phyloP scores from a whole-genome alignment of 2,329 filamentous ascomycete species.

The Metarhizium humberi region DNA sequence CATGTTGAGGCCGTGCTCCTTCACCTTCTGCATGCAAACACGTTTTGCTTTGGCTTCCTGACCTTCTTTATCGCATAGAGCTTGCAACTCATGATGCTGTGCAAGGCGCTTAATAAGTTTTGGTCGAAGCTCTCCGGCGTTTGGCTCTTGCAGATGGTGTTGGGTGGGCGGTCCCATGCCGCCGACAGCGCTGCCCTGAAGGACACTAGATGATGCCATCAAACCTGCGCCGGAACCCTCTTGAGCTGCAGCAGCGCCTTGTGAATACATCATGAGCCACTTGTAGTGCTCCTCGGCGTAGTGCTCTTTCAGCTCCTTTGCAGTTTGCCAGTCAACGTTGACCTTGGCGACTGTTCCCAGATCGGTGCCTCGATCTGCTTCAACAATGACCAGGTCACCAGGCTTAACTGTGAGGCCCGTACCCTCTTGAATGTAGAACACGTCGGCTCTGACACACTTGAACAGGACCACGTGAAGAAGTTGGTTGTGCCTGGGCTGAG shows the following conservation, averaged over 20 bases:
- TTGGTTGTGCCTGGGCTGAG: constrained; percentile 56
- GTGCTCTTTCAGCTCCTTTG: constrained; percentile 82
- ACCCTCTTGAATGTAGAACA: constrained; percentile 95
- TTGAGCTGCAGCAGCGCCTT: constrained; percentile 56
- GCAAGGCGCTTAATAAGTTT: constrained; percentile 96
- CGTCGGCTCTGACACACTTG: constrained; percentile 90
- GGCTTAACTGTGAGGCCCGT: constrained; percentile 84
- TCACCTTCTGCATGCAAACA: constrained; percentile 92
- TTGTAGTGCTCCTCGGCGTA: constrained; percentile 94
- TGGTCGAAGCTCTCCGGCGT: constrained; percentile 72
- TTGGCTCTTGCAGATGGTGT: constrained; percentile 64
- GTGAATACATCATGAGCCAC: constrained; percentile 98
- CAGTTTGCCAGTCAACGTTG: constrained; percentile 78
- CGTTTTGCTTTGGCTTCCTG: constrained; percentile 97
- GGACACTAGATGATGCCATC: constrained; percentile 52
- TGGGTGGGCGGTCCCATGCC: constrained; percentile 69
- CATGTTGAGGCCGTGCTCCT: constrained; percentile 92
- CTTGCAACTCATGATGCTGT: constrained; percentile 81
- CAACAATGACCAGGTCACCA: constrained; percentile 92
- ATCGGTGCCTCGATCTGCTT: constrained; percentile 93
- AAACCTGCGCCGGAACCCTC: constrained; percentile 53
- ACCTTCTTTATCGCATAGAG: constrained; percentile 88
- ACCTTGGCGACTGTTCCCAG: constrained; percentile 85
- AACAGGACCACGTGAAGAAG: constrained; percentile 85
- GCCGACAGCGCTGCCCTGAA: constrained; percentile 62